Evolutionary conservation across 176 grass and related monocot genomes (phyloP).

Genomic region (Paspalum vaginatum): DNA sequence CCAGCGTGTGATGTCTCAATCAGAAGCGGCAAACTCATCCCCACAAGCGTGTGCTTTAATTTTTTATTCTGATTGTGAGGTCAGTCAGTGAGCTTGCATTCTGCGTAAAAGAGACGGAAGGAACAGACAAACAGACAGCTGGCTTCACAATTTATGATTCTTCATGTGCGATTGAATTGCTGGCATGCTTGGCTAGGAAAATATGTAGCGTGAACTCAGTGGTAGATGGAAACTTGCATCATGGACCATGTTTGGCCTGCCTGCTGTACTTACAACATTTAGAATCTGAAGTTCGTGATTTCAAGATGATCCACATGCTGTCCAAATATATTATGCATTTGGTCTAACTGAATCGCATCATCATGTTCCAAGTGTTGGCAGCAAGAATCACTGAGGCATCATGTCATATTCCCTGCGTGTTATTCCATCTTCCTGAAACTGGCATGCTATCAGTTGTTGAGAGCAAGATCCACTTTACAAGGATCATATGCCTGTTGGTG

Average conservation of each 20-base stretch:
- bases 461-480: slow-evolving; percentile 41
- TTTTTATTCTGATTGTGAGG: no score
- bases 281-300: slow-evolving; percentile 19
- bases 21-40: no score
- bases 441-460: not conserved
- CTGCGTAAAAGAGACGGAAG: no score
- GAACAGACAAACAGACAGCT: no score
- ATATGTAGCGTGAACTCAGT: no score
- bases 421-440: slow-evolving; percentile 1
- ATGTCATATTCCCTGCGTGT: slow-evolving; percentile 32
- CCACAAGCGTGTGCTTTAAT: no score
- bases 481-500: slow-evolving; percentile 31
- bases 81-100: no score
- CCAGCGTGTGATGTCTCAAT: no score
- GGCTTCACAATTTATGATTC: no score
- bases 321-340: not conserved
- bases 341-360: slow-evolving; percentile 7
- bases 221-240: no score
- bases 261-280: not conserved
- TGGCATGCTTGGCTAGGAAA: no score
- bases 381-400: slow-evolving; percentile 38
- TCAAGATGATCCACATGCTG: slow-evolving; percentile 1
- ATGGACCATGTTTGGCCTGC: not conserved
- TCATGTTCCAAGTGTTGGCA: slow-evolving; percentile 36
- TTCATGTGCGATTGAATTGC: no score